phyloP scores from a whole-genome alignment of 2,329 filamentous ascomycete genomes.

The Trichoderma koningiopsis region DNA sequence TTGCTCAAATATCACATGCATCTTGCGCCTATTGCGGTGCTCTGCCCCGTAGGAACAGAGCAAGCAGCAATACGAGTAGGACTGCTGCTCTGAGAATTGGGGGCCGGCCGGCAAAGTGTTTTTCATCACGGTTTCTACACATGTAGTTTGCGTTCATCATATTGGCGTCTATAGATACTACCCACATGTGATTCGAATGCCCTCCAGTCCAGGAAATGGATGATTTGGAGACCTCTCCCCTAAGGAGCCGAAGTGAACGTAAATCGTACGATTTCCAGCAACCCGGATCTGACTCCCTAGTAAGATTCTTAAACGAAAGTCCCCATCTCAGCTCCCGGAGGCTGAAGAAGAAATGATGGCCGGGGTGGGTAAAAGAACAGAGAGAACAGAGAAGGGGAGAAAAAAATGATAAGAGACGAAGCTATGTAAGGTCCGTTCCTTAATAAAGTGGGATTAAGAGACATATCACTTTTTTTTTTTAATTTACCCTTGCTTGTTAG shows the following conservation, averaged over 20 bases:
- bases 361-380: not conserved
- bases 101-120: not conserved
- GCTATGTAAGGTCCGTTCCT: not conserved
- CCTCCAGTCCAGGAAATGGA: not conserved
- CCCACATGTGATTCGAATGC: not conserved
- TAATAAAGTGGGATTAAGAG: not conserved
- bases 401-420: constrained; percentile 1
- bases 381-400: not conserved
- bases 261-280: constrained; percentile 14
- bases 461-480: not conserved
- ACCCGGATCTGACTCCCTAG: constrained; percentile 16
- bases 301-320: constrained; percentile 11
- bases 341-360: not conserved
- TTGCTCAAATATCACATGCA: not conserved
- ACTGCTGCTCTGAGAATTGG: not conserved
- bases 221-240: not conserved
- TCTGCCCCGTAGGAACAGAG: not conserved
- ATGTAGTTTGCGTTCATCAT: not conserved
- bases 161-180: not conserved
- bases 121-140: not conserved
- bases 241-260: not conserved
- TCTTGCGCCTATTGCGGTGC: not conserved
- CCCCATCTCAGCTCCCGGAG: constrained; percentile 8
- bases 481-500: not conserved
- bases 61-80: not conserved